Conservation (phyloP, 139 green algal genomes). For the Chlorella sp. region DNA sequence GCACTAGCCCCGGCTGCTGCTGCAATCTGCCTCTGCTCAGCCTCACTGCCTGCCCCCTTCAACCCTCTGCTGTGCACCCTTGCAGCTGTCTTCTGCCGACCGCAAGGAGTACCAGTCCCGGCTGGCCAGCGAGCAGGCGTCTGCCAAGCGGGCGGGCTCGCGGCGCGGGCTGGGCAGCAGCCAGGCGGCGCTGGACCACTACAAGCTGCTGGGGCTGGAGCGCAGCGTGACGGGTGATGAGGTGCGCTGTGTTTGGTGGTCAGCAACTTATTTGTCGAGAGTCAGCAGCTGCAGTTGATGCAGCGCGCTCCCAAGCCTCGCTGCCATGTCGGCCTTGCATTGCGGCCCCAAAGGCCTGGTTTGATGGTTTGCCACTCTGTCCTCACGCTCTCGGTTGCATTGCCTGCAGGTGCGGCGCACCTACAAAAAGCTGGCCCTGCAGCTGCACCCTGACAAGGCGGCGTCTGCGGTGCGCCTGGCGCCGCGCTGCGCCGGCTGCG, state of each 20-base stretch:
- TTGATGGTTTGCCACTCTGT: no score
- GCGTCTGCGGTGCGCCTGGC: constrained; percentile 4
- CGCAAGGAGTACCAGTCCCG: constrained; percentile 26
- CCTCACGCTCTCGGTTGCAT: background rate
- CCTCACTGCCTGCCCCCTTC: background rate
- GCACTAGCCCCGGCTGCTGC: background rate
- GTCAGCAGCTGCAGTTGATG: no score
- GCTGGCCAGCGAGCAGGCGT: constrained; percentile 13
- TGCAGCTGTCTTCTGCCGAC: constrained; percentile 1
- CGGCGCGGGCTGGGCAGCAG: background rate
- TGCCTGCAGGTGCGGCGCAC: constrained; percentile 83
- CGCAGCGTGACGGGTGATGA: background rate
- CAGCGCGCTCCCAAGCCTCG: no score
- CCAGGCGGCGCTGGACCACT: constrained; percentile 26
- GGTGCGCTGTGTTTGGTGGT: background rate
- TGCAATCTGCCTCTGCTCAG: background rate
- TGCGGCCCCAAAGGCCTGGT: no score
- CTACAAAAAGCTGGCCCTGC: constrained; percentile 85
- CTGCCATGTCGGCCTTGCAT: no score
- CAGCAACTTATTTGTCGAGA: no score
- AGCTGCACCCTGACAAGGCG: constrained; percentile 86
- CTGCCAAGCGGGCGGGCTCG: background rate
- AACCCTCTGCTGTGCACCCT: no score
- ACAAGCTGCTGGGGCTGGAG: constrained; percentile 47
- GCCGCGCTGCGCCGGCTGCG: constrained; percentile 14